Conservation (phyloP, 345 rosid species). For the Conringia planisiliqua region DNA sequence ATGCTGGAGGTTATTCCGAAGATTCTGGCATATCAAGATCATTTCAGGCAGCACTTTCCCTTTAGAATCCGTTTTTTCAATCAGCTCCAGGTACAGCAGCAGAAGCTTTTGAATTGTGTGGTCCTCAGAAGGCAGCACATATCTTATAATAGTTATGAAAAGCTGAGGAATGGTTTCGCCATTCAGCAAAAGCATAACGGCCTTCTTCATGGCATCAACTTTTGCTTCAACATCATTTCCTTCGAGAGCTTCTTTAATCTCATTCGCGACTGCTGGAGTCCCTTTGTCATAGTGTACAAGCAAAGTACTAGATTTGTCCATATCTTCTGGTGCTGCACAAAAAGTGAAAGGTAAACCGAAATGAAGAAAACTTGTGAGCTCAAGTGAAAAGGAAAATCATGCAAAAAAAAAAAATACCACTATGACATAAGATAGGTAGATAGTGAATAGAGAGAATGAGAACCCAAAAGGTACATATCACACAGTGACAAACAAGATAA, state of each 20-base stretch:
- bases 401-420: neutral
- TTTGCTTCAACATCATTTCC: constrained; percentile 66
- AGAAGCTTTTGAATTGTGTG: constrained; percentile 81
- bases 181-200: constrained; percentile 78
- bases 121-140: constrained; percentile 85
- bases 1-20: constrained; percentile 84
- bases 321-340: constrained; percentile 23
- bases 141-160: constrained; percentile 86
- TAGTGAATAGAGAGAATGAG: neutral
- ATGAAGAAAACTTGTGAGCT: neutral
- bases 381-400: neutral
- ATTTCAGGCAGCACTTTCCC: constrained; percentile 85
- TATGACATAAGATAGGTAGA: neutral
- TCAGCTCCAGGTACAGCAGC: constrained; percentile 77
- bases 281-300: constrained; percentile 89
- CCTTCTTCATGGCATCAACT: constrained; percentile 86
- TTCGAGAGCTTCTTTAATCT: constrained; percentile 90
- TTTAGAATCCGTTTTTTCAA: constrained; percentile 69
- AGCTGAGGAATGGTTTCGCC: constrained; percentile 92
- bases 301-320: constrained; percentile 82
- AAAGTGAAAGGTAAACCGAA: neutral
- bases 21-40: constrained; percentile 89
- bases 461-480: constrained; percentile 1
- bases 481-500: constrained; percentile 1
- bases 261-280: constrained; percentile 73